Evolutionary conservation across 2,329 filamentous ascomycete species (phyloP), one percentile per base, ranked within the genome.

Genomic region (Fusarium xyrophilum): DNA sequence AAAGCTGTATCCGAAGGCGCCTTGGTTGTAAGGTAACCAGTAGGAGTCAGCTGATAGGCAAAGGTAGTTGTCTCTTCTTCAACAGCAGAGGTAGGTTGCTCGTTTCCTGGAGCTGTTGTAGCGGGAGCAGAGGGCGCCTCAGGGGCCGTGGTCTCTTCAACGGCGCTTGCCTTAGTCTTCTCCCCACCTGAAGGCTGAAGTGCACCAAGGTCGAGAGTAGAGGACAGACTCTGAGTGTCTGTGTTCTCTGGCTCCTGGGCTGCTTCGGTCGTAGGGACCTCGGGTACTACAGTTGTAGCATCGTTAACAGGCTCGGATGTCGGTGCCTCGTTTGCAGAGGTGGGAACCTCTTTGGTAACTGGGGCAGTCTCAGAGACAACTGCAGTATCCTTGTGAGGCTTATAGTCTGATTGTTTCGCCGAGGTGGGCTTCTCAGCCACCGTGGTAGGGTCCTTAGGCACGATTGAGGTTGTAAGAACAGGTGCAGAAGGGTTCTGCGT

Each of bases 191-290:
- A 61, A n/a, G 72, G 65, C 32, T 67, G 60, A 14, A 74, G 52
- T 19, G 59, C 61, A n/a, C 72, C 72, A 28, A 74, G 72, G 23
- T 74, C 62, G 35, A 74, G 27, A 35, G 70, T 74, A 15, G 72
- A 73, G 10, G 57, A 52, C 19, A 67, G 50, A 7, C 17, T 50
- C 17, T 48, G 39, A 6, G 47, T 61, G 7, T 48, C 60, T 14
- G 64, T 56, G 17, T 48, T 58, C n/a, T 53, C 60, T 32, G 63
- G 56, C 30, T 64, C 60, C 53, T 66, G 56, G 14, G 44, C 60
- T 6, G 56, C 40, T 23, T 61, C 60, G 17, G 53, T 63, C 3
- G 65, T 60, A 36, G 57, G 40, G 19, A 23, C 46, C 19, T 32
- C 38, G 12, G 56, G 50, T 11, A 27, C 42, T 21, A 44, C 48